These are phyloP conservation scores for Chloropicon primus DNA, from an alignment of 139 green algal species.

Conservation along the genomic window DNA sequence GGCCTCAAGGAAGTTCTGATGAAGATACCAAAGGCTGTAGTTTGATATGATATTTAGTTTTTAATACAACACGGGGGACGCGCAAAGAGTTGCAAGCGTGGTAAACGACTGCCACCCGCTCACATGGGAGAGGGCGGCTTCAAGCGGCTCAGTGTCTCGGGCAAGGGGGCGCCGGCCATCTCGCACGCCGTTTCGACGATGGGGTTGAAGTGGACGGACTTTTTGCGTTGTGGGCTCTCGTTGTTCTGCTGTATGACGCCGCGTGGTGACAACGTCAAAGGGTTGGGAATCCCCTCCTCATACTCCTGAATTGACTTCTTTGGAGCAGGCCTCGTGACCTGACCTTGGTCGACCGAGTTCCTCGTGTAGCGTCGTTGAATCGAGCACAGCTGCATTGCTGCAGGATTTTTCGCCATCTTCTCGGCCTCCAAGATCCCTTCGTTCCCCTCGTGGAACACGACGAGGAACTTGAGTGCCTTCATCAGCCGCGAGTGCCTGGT, in stretches of 20 bases:
- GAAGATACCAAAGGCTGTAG: not conserved
- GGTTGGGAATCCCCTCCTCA: no score
- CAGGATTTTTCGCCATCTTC: not conserved
- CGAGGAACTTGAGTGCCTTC: not conserved
- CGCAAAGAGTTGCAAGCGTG: no score
- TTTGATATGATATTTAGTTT: not conserved
- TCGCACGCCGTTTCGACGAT: not conserved
- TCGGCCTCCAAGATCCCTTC: not conserved
- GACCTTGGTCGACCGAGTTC: not conserved
- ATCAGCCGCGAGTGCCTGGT: not conserved
- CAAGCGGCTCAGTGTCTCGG: not conserved
- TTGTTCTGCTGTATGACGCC: no score
- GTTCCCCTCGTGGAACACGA: not conserved
- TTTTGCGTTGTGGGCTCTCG: not conserved
- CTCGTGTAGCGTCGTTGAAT: not conserved
- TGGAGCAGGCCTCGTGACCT: not conserved
- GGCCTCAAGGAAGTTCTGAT: not conserved
- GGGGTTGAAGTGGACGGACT: not conserved
- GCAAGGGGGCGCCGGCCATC: no score
- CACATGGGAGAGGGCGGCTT: not conserved
- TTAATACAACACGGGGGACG: no score
- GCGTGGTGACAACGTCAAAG: no score
- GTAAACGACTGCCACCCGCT: not conserved
- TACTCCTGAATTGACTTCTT: not conserved
- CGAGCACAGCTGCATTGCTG: not conserved